These are phyloP conservation scores for Kernera saxatilis DNA, from an alignment of 345 rosid species.

Conservation along the genomic window DNA sequence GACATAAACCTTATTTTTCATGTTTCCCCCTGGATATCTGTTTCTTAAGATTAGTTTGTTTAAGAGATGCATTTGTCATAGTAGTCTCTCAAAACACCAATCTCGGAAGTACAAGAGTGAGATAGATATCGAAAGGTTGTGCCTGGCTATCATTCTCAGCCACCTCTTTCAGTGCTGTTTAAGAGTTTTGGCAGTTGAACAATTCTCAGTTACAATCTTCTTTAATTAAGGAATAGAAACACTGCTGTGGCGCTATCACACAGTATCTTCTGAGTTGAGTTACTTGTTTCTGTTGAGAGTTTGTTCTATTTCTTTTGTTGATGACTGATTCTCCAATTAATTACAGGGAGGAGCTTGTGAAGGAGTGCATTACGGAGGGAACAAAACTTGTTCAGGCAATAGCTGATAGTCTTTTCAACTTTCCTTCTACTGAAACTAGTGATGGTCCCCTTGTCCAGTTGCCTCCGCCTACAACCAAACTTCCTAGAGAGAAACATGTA, in stretches of 20 bases:
- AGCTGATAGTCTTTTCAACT: slow-evolving; percentile 59
- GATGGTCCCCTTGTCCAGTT: slow-evolving; percentile 79
- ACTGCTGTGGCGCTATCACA: too few relatives aligned
- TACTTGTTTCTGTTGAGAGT: background rate
- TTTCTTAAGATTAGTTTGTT: background rate
- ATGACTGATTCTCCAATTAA: background rate
- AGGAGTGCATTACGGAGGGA: slow-evolving; percentile 54
- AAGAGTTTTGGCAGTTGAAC: background rate
- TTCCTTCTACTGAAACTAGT: slow-evolving; percentile 67
- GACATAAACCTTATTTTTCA: background rate
- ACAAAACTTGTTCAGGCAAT: slow-evolving; percentile 67
- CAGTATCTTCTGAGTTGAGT: too few relatives aligned
- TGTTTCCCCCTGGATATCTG: background rate
- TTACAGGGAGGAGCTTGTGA: slow-evolving; percentile 62
- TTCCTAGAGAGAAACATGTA: slow-evolving; percentile 90
- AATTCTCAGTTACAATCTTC: background rate
- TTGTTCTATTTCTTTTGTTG: background rate
- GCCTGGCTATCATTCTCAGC: background rate
- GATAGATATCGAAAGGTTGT: background rate
- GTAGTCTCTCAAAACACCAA: background rate
- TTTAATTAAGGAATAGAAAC: background rate
- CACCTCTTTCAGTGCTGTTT: background rate
- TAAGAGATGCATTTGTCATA: background rate
- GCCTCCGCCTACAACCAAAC: slow-evolving; percentile 66
- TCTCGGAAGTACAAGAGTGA: background rate